A percentile compares a stretch with the other conserved stretches of the same genome.
Conservation (phyloP, 2,329 filamentous ascomycete genomes). For the Ambrosiella cleistominuta region DNA sequence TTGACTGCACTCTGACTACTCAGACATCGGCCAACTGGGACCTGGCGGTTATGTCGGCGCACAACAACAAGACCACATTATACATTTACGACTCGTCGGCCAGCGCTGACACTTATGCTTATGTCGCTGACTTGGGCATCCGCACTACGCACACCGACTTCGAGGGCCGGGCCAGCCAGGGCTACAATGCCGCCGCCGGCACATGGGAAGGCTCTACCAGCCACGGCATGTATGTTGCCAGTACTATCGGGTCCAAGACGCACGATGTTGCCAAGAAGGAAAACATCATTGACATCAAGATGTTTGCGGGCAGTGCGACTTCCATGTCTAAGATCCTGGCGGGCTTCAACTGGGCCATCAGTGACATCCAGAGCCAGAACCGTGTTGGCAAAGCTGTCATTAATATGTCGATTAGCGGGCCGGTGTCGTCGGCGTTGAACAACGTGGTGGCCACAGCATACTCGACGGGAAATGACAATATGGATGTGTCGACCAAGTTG, state of each 20-base stretch:
- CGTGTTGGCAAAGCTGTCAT: conserved; percentile 22
- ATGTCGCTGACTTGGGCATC: conserved; percentile 17
- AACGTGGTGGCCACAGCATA: conserved; percentile 29
- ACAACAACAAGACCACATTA: conserved; percentile 16
- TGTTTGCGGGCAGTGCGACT: conserved; percentile 20
- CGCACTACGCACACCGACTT: conserved; percentile 14
- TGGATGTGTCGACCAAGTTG: conserved; percentile 12
- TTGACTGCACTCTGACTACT: conserved; percentile 10
- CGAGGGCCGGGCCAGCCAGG: conserved; percentile 14
- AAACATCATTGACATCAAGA: conserved; percentile 28
- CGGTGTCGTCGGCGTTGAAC: conserved; percentile 30
- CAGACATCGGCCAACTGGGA: conserved; percentile 19
- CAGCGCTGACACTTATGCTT: conserved; percentile 16
- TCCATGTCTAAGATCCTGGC: conserved; percentile 19
- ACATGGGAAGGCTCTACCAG: conserved; percentile 20
- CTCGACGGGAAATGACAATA: conserved; percentile 16
- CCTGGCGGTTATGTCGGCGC: conserved; percentile 18
- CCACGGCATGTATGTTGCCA: conserved; percentile 26
- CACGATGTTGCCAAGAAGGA: conserved; percentile 25
- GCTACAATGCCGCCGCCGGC: conserved; percentile 16
- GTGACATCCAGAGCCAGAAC: conserved; percentile 18
- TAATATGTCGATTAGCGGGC: conserved; percentile 30
- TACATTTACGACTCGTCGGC: conserved; percentile 15
- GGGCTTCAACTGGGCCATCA: conserved; percentile 21
- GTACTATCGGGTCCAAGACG: conserved; percentile 4